These are phyloP conservation scores for Penicillium sp. DNA, from an alignment of 2,329 filamentous ascomycete species.

Conservation along the genomic window DNA sequence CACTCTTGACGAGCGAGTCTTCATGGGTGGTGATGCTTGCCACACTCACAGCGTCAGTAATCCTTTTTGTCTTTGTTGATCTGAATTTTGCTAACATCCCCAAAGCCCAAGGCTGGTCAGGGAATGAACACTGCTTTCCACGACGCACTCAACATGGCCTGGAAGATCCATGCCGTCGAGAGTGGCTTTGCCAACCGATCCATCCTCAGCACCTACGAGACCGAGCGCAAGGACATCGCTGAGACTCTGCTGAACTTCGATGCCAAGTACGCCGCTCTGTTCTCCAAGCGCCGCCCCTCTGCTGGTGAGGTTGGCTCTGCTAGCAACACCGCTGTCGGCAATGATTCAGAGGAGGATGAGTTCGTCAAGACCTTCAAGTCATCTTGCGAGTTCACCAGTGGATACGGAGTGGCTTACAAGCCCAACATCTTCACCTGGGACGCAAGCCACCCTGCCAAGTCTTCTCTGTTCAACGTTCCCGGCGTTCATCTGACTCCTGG, in stretches of 20 bases:
- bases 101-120: slow-evolving; percentile 60
- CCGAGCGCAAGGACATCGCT: slow-evolving; percentile 79
- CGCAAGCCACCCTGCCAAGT: slow-evolving; percentile 67
- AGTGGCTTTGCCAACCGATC: slow-evolving; percentile 72
- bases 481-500: slow-evolving; percentile 69
- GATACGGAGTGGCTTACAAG: slow-evolving; percentile 84
- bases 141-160: slow-evolving; percentile 80
- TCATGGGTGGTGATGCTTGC: slow-evolving; percentile 65
- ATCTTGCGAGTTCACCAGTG: slow-evolving; percentile 86
- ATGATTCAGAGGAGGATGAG: slow-evolving; percentile 55
- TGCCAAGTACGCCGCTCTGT: slow-evolving; percentile 83
- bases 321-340: slow-evolving; percentile 38
- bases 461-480: slow-evolving; percentile 65
- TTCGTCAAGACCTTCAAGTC: slow-evolving; percentile 91
- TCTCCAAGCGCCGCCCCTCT: slow-evolving; percentile 74
- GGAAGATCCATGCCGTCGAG: slow-evolving; percentile 94
- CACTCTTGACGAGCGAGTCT: slow-evolving; percentile 63
- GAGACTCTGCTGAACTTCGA: slow-evolving; percentile 84
- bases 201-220: slow-evolving; percentile 80
- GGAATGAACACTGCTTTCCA: slow-evolving; percentile 63
- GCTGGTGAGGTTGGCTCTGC: slow-evolving; percentile 71
- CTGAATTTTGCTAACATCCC: not conserved
- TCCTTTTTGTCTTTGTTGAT: not conserved
- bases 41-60: slow-evolving; percentile 55
- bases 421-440: slow-evolving; percentile 85